Percentiles rank a stretch among this genome's conserved stretches.
Evolutionary conservation across 2,329 filamentous ascomycete genomes (phyloP).

Genomic region (Bipolaris oryzae): DNA sequence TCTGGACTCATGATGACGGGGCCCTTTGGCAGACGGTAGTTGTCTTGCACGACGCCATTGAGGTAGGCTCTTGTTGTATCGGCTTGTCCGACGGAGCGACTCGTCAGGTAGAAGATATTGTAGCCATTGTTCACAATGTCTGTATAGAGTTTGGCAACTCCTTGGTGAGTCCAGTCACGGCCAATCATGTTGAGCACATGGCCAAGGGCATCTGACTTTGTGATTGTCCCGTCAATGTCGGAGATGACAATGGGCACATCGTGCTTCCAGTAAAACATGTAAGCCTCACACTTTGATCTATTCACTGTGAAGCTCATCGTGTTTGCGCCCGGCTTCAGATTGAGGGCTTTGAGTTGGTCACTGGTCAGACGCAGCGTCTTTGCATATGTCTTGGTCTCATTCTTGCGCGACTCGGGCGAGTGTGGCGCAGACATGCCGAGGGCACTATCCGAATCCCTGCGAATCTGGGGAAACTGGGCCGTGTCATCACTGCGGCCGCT

Average conservation of each 20-base stretch:
- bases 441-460: slow-evolving; percentile 73
- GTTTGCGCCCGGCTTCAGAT: slow-evolving; percentile 85
- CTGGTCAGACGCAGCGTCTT: slow-evolving; percentile 95
- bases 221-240: slow-evolving; percentile 98
- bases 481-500: slow-evolving; percentile 68
- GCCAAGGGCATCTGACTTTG: slow-evolving; percentile 91
- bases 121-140: slow-evolving; percentile 96
- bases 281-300: slow-evolving; percentile 85
- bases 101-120: slow-evolving; percentile 98
- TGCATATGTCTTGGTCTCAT: slow-evolving; percentile 86
- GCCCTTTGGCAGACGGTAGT: slow-evolving; percentile 82
- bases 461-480: slow-evolving; percentile 60
- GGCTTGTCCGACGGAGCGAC: slow-evolving; percentile 88
- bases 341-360: slow-evolving; percentile 86
- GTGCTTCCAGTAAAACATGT: slow-evolving; percentile 92
- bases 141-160: slow-evolving; percentile 95
- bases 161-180: slow-evolving; percentile 95
- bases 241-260: slow-evolving; percentile 95
- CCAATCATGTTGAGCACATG: slow-evolving; percentile 97
- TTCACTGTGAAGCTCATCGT: slow-evolving; percentile 97
- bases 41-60: slow-evolving; percentile 86
- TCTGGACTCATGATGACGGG: slow-evolving; percentile 96
- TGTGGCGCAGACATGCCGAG: slow-evolving; percentile 67
- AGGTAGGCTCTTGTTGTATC: slow-evolving; percentile 90
- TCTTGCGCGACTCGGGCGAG: slow-evolving; percentile 56